These are phyloP conservation scores for Suhomyces ambrosiae DNA, from an alignment of 1,139 yeast genomes.

Conservation along the genomic window DNA sequence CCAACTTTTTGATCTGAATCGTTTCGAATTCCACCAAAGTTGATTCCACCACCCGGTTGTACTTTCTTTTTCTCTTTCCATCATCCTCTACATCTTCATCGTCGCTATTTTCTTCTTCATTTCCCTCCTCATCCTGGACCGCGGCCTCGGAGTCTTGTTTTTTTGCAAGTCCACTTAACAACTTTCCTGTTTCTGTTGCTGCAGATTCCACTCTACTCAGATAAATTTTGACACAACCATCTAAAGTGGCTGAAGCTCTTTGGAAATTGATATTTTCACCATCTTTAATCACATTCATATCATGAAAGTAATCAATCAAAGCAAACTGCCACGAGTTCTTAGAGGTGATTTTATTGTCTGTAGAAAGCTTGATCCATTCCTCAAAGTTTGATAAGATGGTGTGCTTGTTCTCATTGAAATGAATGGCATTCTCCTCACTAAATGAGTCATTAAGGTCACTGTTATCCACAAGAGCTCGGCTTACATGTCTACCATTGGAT, in stretches of 20 bases:
- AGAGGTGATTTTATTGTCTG: constrained; percentile 76
- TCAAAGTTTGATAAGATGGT: constrained; percentile 68
- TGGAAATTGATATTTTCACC: constrained; percentile 74
- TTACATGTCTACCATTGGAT: constrained; percentile 23
- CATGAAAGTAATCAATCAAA: constrained; percentile 83
- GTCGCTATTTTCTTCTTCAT: constrained; percentile 22
- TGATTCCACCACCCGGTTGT: constrained; percentile 45
- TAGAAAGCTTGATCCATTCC: constrained; percentile 88
- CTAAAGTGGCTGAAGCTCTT: constrained; percentile 76
- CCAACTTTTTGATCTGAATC: constrained; percentile 68
- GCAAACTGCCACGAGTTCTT: constrained; percentile 82
- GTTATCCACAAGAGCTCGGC: constrained; percentile 13
- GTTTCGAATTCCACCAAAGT: constrained; percentile 57
- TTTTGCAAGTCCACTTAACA: constrained; percentile 68
- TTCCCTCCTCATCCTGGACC: constrained; percentile 25
- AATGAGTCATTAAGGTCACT: constrained; percentile 25
- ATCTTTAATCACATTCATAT: constrained; percentile 57
- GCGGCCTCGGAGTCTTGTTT: constrained; percentile 27
- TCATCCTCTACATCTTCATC: constrained; percentile 24
- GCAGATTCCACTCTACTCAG: constrained; percentile 89
- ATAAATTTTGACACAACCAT: constrained; percentile 84
- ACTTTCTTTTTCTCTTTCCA: constrained; percentile 35
- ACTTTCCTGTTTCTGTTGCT: constrained; percentile 84
- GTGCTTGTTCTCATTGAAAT: constrained; percentile 47
- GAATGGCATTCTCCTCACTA: constrained; percentile 44